Base-by-base conservation (phyloP, 805 yeast species). In the Lipomyces chichibuensis region DNA sequence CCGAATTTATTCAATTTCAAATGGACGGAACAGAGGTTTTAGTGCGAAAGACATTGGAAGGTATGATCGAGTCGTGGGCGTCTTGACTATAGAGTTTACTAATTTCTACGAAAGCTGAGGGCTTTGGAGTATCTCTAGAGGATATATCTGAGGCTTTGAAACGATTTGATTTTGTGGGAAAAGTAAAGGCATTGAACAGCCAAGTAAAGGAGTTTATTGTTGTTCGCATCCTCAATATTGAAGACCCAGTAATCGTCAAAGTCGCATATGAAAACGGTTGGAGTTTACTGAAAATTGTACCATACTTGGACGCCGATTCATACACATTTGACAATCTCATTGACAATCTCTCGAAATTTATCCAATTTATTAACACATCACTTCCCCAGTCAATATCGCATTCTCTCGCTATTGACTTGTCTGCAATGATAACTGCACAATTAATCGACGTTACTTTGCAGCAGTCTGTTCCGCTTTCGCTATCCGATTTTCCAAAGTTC, bases 121-220 rank as follows among this genome's bases (percentile, higher is more conserved):
- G 43, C 5, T 32, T 14, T 13, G 17, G 51, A 11, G 56, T 64
- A 7, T 55, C 59, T 13, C 62, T 65, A 17, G 56, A 2, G 23
- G 71, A 69, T 27, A 43, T 61, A 3, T 58, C 64, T 3, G 65
- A 66, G 27, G 66, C 69, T 4, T 39, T 69, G 49, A 60, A 57
- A 23, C 54, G 65, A 46, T 69, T 37, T 35, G 71, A 69, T 35
- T 49, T 60, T 9, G 57, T 53, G 1, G 69, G 63, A 17, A 69
- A 69, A 51, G n/a, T 67, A 27, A 69, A 67, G 49, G 52, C 57
- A 3, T 51, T 69, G 43, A 62, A 62, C 6, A 7, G 55, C 11
- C 23, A 27, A 23, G 27, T 69, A 14, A 54, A 51, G 14, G 62
- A 64, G 25, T 49, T 35, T 9, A 27, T 67, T 6, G 54, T 67